Evolutionary conservation across 495 filamentous ascomycete genomes (phyloP).

Genomic region (Tuber calosporum): DNA sequence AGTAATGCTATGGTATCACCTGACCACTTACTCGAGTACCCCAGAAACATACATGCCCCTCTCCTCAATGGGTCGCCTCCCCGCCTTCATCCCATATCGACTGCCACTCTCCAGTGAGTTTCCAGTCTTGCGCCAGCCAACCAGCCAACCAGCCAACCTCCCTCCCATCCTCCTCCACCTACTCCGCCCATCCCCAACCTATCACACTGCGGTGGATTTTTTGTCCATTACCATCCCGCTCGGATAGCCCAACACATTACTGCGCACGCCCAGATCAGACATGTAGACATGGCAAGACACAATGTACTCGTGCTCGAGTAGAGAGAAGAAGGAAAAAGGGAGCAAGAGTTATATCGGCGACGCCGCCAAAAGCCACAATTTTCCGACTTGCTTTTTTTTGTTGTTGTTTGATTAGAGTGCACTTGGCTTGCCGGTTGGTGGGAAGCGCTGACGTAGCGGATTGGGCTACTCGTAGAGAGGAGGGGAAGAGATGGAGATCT

Average conservation of each 20-base stretch:
- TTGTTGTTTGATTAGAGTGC: neutral
- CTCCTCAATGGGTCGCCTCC: neutral
- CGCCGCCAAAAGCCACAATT: neutral
- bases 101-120: neutral
- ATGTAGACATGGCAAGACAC: neutral
- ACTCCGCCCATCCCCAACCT: neutral
- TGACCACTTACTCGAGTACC: neutral
- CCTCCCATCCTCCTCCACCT: neutral
- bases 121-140: neutral
- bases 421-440: neutral
- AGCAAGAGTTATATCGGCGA: neutral
- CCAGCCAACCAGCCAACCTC: neutral
- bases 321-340: neutral
- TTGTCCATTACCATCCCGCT: neutral
- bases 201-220: neutral
- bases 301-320: neutral
- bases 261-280: neutral
- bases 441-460: neutral
- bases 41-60: neutral
- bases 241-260: neutral
- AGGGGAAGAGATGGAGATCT: neutral
- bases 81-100: neutral
- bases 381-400: neutral
- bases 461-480: neutral
- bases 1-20: neutral